These are phyloP conservation scores for Penicillium fuscoglaucum DNA, from an alignment of 2,329 filamentous ascomycete genomes.

Conservation along the genomic window DNA sequence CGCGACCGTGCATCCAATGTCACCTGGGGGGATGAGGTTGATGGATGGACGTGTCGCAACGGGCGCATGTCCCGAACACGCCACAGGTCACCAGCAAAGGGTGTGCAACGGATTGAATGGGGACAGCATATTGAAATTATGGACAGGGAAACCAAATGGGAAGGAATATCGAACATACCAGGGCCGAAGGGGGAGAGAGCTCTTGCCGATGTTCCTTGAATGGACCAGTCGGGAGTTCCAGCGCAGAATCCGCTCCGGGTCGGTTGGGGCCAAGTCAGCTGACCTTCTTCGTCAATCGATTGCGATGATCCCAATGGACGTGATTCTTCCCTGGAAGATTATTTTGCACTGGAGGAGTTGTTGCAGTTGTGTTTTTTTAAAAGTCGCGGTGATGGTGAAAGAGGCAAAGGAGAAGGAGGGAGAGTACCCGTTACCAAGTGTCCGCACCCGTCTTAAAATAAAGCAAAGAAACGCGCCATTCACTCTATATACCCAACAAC, in stretches of 20 bases:
- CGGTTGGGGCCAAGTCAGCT: conserved; percentile 10
- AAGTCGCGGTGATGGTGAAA: conserved; percentile 9
- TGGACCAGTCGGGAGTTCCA: conserved; percentile 10
- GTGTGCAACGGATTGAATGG: conserved; percentile 5
- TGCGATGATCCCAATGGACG: conserved; percentile 7
- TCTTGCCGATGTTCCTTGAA: conserved; percentile 8
- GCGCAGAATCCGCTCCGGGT: conserved; percentile 15
- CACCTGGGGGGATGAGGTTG: conserved; percentile 5
- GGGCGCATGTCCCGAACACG: conserved; percentile 12
- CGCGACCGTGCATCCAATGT: conserved; percentile 17
- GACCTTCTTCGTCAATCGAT: conserved; percentile 5
- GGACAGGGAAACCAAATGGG: conserved; percentile 4
- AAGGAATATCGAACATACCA: conserved; percentile 20
- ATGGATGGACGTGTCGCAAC: conserved; percentile 24
- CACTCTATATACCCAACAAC: background rate
- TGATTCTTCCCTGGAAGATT: background rate
- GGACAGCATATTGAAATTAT: conserved; percentile 1
- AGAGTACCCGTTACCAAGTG: conserved; percentile 13
- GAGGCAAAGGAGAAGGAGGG: conserved; percentile 13
- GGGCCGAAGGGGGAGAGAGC: conserved; percentile 18
- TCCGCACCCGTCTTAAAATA: conserved; percentile 9
- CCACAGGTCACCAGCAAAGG: conserved; percentile 1
- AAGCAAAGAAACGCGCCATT: conserved; percentile 5
- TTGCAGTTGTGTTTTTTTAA: background rate
- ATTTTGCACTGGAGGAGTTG: background rate